Conservation (phyloP, 2,329 filamentous ascomycete genomes). For the Pseudogymnoascus sp. region DNA sequence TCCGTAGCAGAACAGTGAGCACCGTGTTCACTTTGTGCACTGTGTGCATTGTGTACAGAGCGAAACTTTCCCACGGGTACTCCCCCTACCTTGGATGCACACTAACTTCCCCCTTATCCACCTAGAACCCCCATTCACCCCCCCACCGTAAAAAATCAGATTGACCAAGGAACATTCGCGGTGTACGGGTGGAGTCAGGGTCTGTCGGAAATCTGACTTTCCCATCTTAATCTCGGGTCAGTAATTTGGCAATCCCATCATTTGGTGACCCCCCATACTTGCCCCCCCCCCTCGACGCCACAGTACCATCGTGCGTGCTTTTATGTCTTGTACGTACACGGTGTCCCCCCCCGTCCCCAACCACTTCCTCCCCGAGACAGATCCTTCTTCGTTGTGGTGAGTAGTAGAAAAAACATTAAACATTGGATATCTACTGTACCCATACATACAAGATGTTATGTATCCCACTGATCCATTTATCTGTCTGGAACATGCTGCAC, state of each 20-base stretch:
- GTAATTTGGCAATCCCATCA: slow-evolving; percentile 1
- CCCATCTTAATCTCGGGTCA: neutral
- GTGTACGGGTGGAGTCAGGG: neutral
- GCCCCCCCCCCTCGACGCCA: neutral
- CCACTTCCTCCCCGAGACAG: neutral
- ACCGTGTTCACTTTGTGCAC: neutral
- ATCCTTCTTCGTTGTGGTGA: neutral
- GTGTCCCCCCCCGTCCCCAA: neutral
- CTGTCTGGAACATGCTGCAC: neutral
- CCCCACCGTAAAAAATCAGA: neutral
- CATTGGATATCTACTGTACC: neutral
- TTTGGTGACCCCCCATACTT: neutral
- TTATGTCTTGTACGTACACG: neutral
- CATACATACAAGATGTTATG: neutral
- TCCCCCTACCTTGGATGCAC: neutral
- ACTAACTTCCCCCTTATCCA: slow-evolving; percentile 1
- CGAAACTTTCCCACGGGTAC: neutral
- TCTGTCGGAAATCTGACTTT: neutral
- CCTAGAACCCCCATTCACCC: neutral
- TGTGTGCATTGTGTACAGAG: neutral
- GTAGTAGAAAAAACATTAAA: neutral
- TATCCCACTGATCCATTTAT: neutral
- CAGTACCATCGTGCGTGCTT: neutral
- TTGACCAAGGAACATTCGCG: neutral
- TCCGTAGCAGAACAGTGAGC: no score